Percentiles rank a stretch among this genome's conserved stretches.
Conservation (phyloP, 1,284 basidiomycete species). For the Malassezia globosa region DNA sequence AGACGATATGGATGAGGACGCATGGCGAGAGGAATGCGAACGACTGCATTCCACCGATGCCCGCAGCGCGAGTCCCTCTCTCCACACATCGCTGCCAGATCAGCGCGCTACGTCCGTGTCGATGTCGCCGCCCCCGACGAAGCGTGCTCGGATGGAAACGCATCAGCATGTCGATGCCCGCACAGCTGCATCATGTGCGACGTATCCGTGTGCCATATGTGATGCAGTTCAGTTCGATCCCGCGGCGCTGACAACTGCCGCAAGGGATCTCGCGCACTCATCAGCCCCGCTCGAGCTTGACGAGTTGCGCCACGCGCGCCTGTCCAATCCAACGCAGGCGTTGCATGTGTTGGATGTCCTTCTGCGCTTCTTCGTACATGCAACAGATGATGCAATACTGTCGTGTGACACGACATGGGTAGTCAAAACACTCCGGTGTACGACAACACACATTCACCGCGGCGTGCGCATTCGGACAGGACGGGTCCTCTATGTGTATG, state of each 20-base stretch:
- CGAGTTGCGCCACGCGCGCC: background rate
- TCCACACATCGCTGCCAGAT: background rate
- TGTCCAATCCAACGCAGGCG: background rate
- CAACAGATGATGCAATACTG: background rate
- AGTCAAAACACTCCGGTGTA: background rate
- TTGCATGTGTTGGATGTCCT: background rate
- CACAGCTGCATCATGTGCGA: background rate
- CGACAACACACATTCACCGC: background rate
- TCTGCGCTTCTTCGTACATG: background rate
- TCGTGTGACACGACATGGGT: background rate
- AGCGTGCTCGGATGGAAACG: slow-evolving; percentile 1
- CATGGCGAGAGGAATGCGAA: background rate
- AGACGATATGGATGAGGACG: background rate
- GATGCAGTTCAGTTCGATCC: background rate
- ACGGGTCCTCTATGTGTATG: background rate
- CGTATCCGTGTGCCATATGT: background rate
- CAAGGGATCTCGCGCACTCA: too few species aligned
- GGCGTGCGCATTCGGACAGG: slow-evolving; percentile 11
- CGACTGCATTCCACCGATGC: background rate
- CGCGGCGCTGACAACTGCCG: background rate
- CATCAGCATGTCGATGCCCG: background rate
- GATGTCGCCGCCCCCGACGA: background rate
- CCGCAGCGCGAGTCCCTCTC: slow-evolving; percentile 1
- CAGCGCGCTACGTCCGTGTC: too few species aligned
- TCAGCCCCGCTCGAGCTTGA: too few species aligned